Evolutionary conservation across 305 asterid species (phyloP).

Genomic region (Rubia peregrina): DNA sequence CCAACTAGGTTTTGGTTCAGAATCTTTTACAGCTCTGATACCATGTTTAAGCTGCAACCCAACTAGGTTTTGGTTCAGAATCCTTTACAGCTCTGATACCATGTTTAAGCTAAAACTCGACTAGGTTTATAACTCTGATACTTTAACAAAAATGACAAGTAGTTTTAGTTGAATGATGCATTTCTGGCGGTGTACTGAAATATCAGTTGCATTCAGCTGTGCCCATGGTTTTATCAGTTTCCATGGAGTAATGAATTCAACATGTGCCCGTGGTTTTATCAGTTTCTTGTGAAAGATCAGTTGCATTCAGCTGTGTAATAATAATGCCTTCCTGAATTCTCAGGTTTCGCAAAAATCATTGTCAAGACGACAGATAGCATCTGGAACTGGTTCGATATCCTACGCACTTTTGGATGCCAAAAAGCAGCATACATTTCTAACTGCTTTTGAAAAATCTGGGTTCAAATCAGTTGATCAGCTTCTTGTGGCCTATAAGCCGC

Average conservation of each 20-base stretch:
- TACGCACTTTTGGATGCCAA: slow-evolving; percentile 70
- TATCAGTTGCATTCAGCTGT: too few relatives aligned
- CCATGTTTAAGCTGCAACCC: not conserved
- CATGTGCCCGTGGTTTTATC: not conserved
- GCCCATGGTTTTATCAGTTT: too few relatives aligned
- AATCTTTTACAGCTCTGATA: not conserved
- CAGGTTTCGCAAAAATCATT: slow-evolving; percentile 81
- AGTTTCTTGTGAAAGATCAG: not conserved
- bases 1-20: too few relatives aligned
- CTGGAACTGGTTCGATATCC: slow-evolving; percentile 47
- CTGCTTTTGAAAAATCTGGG: slow-evolving; percentile 53
- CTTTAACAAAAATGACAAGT: too few relatives aligned
- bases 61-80: too few relatives aligned
- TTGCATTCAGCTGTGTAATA: not conserved
- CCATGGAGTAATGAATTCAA: not conserved
- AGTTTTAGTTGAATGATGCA: not conserved
- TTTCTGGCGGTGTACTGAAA: too few relatives aligned
- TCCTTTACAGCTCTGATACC: too few relatives aligned
- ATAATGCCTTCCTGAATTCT: slow-evolving; percentile 5
- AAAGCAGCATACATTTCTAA: slow-evolving; percentile 61
- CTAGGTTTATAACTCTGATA: too few relatives aligned
- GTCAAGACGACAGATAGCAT: slow-evolving; percentile 42
- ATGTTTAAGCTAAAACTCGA: too few relatives aligned
- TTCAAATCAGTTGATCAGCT: slow-evolving; percentile 53
- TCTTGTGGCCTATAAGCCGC: slow-evolving; percentile 76